These are phyloP conservation scores for Amyloporia xantha DNA, from an alignment of 768 basidiomycete genomes.

Conservation along the genomic window DNA sequence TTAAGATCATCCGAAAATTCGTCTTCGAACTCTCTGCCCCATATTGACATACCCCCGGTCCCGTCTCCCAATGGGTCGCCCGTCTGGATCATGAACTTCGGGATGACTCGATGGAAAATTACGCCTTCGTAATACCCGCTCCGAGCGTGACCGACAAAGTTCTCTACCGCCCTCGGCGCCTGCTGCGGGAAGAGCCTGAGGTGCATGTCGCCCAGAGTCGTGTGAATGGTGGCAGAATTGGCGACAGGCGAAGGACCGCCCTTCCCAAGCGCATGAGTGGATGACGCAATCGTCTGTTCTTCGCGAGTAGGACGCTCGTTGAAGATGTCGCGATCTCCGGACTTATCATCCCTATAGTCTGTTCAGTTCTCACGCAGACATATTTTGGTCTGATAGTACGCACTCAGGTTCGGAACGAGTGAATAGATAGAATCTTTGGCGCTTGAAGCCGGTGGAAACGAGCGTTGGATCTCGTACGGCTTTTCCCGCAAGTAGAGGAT, in stretches of 20 bases:
- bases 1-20: conserved; percentile 86
- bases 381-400: conserved; percentile 29
- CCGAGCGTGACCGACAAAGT: conserved; percentile 89
- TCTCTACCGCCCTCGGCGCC: conserved; percentile 94
- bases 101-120: conserved; percentile 95
- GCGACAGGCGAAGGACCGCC: conserved; percentile 67
- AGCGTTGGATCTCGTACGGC: conserved; percentile 83
- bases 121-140: conserved; percentile 89
- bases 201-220: conserved; percentile 91
- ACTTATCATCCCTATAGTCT: conserved; percentile 65
- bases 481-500: conserved; percentile 88
- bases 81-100: conserved; percentile 98
- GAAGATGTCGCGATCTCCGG: conserved; percentile 91
- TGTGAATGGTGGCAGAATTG: conserved; percentile 85
- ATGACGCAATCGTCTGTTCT: conserved; percentile 81
- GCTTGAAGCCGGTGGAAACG: conserved; percentile 90
- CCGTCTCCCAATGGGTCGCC: conserved; percentile 95
- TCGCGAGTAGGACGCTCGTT: conserved; percentile 97
- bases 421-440: conserved; percentile 91
- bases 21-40: conserved; percentile 88
- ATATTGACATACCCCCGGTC: conserved; percentile 86
- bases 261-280: conserved; percentile 40
- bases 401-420: conserved; percentile 88
- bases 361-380: background rate
- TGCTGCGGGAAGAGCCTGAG: conserved; percentile 84